A percentile compares a stretch with the other conserved stretches of the same genome.
Evolutionary conservation across 768 basidiomycete genomes (phyloP).

Genomic region (Asterophora lycoperdoides): DNA sequence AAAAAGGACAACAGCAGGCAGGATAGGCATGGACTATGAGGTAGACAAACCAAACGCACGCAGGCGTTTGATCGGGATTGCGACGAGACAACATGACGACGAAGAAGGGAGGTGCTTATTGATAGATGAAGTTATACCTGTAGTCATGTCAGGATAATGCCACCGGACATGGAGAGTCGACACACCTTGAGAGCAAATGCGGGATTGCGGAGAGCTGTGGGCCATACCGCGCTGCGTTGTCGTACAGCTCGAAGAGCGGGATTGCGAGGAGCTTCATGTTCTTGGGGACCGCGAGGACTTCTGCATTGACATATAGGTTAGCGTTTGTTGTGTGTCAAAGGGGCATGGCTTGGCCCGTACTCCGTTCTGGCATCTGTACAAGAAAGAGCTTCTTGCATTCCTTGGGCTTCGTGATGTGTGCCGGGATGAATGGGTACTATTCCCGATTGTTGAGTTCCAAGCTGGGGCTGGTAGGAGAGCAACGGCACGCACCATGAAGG

Average conservation of each 20-base stretch:
- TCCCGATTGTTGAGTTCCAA: background rate
- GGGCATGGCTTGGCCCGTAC: constrained; percentile 44
- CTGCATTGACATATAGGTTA: constrained; percentile 35
- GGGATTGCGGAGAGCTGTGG: constrained; percentile 94
- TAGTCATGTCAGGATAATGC: constrained; percentile 9
- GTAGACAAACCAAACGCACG: background rate
- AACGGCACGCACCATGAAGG: constrained; percentile 79
- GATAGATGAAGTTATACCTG: constrained; percentile 81
- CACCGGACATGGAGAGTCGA: constrained; percentile 1
- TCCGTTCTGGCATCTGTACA: constrained; percentile 92
- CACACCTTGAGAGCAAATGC: constrained; percentile 80
- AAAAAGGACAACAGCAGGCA: no score
- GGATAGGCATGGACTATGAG: no score
- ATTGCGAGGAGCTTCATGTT: constrained; percentile 99
- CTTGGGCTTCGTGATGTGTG: constrained; percentile 96
- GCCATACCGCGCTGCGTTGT: constrained; percentile 93
- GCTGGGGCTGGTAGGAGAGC: background rate
- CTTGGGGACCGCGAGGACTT: constrained; percentile 93
- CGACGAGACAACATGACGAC: background rate
- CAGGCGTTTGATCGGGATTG: background rate
- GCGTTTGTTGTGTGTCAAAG: background rate
- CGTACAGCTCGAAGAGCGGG: constrained; percentile 95
- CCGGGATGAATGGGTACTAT: constrained; percentile 91
- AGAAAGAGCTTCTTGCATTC: constrained; percentile 96
- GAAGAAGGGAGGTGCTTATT: constrained; percentile 29